phyloP scores from a whole-genome alignment of 2,329 filamentous ascomycete species.

The Arthrobotrys pseudoclavata region DNA sequence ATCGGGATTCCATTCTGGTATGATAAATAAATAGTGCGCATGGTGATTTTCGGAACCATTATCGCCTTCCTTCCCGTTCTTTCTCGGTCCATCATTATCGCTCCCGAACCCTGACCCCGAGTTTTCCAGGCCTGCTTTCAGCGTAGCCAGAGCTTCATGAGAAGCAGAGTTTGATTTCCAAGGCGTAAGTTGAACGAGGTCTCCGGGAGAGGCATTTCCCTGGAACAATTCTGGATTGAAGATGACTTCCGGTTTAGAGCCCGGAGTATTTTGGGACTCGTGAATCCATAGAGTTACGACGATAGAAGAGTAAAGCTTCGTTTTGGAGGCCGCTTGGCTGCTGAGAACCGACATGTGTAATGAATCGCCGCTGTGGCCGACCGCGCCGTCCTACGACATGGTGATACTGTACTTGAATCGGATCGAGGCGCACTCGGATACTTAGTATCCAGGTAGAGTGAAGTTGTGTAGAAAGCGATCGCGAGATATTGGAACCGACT shows the following conservation, averaged over 20 bases:
- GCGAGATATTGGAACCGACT: background rate
- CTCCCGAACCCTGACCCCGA: constrained; percentile 40
- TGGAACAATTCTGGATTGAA: constrained; percentile 48
- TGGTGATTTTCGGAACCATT: constrained; percentile 28
- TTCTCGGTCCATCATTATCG: constrained; percentile 35
- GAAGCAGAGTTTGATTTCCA: constrained; percentile 55
- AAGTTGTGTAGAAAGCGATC: background rate
- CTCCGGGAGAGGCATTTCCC: constrained; percentile 42
- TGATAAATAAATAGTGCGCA: constrained; percentile 49
- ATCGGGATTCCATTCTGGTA: constrained; percentile 53
- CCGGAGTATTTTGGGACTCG: constrained; percentile 33
- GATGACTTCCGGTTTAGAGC: constrained; percentile 54
- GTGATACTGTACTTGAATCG: constrained; percentile 15
- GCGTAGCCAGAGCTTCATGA: constrained; percentile 46
- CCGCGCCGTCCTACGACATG: constrained; percentile 43
- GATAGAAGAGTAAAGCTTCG: constrained; percentile 38
- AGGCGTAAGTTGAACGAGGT: constrained; percentile 44
- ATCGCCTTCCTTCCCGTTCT: constrained; percentile 44
- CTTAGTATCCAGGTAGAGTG: background rate
- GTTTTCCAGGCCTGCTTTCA: constrained; percentile 42
- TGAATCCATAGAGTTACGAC: constrained; percentile 54
- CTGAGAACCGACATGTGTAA: constrained; percentile 33
- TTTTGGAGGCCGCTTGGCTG: constrained; percentile 41
- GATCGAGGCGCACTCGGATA: constrained; percentile 9
- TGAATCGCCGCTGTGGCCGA: constrained; percentile 44